Conservation (phyloP, 179 eudicot species). For the Carnegiea gigantea region DNA sequence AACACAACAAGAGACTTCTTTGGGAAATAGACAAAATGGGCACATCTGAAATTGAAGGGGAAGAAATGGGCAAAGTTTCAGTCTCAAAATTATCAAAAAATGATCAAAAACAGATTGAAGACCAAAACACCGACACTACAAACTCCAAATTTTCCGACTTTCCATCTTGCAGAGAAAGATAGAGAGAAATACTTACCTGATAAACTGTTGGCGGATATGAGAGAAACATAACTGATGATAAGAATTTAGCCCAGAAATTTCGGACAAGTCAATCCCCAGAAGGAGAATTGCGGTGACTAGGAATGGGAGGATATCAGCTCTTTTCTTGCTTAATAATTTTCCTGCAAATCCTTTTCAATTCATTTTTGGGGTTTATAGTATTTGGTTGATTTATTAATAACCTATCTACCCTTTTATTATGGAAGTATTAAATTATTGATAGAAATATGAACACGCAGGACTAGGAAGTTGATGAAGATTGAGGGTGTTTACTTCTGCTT, state of each 20-base stretch:
- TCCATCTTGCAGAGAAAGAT: no score
- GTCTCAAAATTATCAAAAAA: no score
- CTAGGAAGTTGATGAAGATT: no score
- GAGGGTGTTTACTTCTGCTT: no score
- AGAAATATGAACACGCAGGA: no score
- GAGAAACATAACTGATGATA: slow-evolving; percentile 14
- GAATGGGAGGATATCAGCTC: slow-evolving; percentile 3
- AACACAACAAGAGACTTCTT: slow-evolving; percentile 2
- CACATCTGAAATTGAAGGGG: slow-evolving; percentile 25
- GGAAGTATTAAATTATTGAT: no score
- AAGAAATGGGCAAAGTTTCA: slow-evolving; percentile 11
- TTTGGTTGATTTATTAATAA: background rate
- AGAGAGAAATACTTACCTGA: slow-evolving; percentile 10
- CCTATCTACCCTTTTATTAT: no score
- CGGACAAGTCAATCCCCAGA: slow-evolving; percentile 9
- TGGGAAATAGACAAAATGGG: slow-evolving; percentile 22
- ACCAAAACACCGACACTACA: background rate
- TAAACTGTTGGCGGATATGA: slow-evolving; percentile 17
- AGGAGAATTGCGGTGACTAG: slow-evolving; percentile 27
- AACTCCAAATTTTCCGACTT: background rate
- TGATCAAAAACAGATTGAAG: background rate
- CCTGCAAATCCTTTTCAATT: background rate
- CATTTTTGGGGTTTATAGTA: background rate
- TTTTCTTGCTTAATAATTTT: slow-evolving; percentile 5
- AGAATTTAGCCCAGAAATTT: slow-evolving; percentile 13